Evolutionary conservation across 345 rosid species (phyloP), one percentile per base, ranked within the genome.

Genomic region (Gossypium longicalyx): DNA sequence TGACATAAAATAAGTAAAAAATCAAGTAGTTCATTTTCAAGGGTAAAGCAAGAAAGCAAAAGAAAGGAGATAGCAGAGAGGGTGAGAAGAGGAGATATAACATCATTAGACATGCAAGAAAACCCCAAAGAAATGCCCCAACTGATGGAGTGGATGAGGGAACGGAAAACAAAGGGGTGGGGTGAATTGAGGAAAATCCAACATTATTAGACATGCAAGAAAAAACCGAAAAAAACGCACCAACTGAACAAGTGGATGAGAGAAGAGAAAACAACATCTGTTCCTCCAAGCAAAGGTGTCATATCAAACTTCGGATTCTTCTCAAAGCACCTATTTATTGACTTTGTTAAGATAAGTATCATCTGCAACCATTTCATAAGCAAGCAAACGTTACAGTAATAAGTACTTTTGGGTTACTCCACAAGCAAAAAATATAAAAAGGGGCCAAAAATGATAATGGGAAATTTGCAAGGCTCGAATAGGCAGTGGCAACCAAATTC

Each of bases 281-380:
- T 96, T 86, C 98, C 99, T 80, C 99, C 97, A 70, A 96, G 98
- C 82, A 96, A 84, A 44, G 97, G 96, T 77, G 98, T 90, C 98
- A 96, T 93, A 80, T 96, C 99, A 79, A 93, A 96, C 90, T 96
- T 96, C 17, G 98, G 78, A 81, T 93, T 96, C 93, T 89, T 96
- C 86, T 88, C 97, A 22, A 96, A 96, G 81, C 99, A 93, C 89
- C 94, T 90, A 83, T 96, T 91, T 72, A 96, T 77, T 3, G 99
- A 90, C 82, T 91, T 91, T 48, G 99, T 96, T 82, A 96, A 85
- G 83, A 96, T 96, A 72, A 96, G 90, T 73, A 96, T 88, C 97
- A 93, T 91, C 99, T 96, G 98, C 88, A 85, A 76, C 75, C 82
- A 77, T 38, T 80, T 56, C 48, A 70, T 29, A 58, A 73, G 66